phyloP scores from a whole-genome alignment of 805 yeast species.

The Candida alai region DNA sequence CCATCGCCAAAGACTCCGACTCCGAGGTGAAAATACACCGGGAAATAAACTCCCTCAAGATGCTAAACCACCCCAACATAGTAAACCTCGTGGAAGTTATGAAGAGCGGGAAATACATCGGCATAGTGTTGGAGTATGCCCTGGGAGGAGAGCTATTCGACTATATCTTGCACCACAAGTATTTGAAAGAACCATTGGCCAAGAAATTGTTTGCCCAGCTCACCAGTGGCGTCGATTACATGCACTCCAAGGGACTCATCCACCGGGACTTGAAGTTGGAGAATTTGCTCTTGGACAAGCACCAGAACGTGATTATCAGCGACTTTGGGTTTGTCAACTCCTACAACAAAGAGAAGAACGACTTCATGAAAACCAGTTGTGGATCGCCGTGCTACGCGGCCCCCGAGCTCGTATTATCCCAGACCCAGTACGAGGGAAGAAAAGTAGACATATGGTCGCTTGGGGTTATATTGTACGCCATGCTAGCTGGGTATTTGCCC shows the following conservation, averaged over 20 bases:
- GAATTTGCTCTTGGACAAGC: conserved; percentile 74
- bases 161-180: conserved; percentile 80
- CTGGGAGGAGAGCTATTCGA: conserved; percentile 97
- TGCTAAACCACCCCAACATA: conserved; percentile 88
- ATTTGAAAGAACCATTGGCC: conserved; percentile 82
- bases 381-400: conserved; percentile 99
- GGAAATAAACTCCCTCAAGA: conserved; percentile 86
- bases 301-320: conserved; percentile 79
- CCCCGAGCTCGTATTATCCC: conserved; percentile 89
- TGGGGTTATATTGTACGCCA: conserved; percentile 92
- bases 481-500: conserved; percentile 95
- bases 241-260: conserved; percentile 76
- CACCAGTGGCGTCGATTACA: conserved; percentile 88
- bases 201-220: conserved; percentile 88
- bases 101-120: conserved; percentile 91
- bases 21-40: conserved; percentile 86
- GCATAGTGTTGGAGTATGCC: conserved; percentile 94
- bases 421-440: conserved; percentile 82
- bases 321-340: conserved; percentile 96
- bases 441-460: conserved; percentile 97
- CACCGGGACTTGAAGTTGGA: conserved; percentile 77
- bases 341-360: conserved; percentile 53
- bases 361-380: conserved; percentile 89
- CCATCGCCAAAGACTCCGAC: conserved; percentile 81
- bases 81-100: conserved; percentile 88